Conservation (phyloP, 345 rosid species). For the Clausena lansium region DNA sequence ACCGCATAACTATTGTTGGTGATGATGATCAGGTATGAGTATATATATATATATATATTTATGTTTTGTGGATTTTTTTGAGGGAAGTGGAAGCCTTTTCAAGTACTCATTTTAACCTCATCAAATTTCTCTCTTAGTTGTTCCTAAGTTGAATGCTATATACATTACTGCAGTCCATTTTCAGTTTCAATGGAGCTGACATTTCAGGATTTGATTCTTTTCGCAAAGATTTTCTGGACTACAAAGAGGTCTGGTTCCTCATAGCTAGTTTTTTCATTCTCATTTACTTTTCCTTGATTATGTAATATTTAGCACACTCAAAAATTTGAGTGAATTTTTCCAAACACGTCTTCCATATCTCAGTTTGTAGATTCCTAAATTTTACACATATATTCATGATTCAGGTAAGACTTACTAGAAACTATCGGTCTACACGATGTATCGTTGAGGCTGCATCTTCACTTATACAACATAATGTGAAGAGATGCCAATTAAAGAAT, state of each 20-base stretch:
- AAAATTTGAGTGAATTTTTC: not conserved
- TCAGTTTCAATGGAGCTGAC: constrained; percentile 93
- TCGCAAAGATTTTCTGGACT: constrained; percentile 70
- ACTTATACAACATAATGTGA: constrained; percentile 71
- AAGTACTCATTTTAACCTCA: not conserved
- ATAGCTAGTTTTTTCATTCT: constrained; percentile 1
- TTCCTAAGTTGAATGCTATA: not conserved
- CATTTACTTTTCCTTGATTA: constrained; percentile 1
- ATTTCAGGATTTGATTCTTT: constrained; percentile 88
- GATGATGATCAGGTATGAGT: constrained; percentile 89
- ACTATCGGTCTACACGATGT: constrained; percentile 80
- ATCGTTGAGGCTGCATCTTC: constrained; percentile 92
- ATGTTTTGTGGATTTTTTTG: not conserved
- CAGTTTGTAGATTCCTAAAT: constrained; percentile 4
- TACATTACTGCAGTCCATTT: constrained; percentile 68
- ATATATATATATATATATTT: not conserved
- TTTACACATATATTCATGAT: constrained; percentile 24
- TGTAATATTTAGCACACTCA: not conserved
- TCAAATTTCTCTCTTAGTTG: not conserved
- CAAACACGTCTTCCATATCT: not conserved
- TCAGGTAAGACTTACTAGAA: constrained; percentile 76
- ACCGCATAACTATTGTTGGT: constrained; percentile 72
- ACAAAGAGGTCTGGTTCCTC: constrained; percentile 64
- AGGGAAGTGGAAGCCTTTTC: not conserved
- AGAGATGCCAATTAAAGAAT: constrained; percentile 63